Conservation (phyloP, 1,284 basidiomycete species). For the Lentinus polychrous region DNA sequence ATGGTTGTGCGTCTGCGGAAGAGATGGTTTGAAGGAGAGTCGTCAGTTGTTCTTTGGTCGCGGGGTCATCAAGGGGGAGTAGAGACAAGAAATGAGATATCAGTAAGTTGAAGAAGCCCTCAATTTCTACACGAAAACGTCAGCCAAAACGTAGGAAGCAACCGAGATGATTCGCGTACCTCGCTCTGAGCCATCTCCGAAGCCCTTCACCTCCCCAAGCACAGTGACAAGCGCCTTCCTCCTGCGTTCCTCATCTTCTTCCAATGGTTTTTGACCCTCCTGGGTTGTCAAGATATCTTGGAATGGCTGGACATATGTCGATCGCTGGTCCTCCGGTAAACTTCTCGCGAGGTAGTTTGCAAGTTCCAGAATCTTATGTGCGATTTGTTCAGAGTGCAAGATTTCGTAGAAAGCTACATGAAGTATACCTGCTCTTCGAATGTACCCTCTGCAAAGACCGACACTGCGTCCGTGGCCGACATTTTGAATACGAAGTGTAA, state of each 20-base stretch:
- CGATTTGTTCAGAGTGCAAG: conserved; percentile 5
- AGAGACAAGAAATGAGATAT: conserved; percentile 63
- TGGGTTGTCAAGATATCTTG: conserved; percentile 49
- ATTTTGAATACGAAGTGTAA: conserved; percentile 20
- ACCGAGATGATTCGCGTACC: conserved; percentile 36
- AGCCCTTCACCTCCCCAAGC: conserved; percentile 50
- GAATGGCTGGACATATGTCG: conserved; percentile 60
- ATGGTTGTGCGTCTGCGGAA: conserved; percentile 41
- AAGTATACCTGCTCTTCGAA: conserved; percentile 75
- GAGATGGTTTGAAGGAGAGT: conserved; percentile 51
- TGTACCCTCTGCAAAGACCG: conserved; percentile 83
- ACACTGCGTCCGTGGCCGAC: conserved; percentile 62
- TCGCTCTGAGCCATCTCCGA: conserved; percentile 71
- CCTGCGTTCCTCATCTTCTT: conserved; percentile 45
- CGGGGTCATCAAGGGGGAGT: conserved; percentile 46
- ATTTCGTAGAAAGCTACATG: neutral
- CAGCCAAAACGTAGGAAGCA: neutral
- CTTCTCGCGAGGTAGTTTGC: conserved; percentile 70
- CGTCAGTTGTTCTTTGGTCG: conserved; percentile 43
- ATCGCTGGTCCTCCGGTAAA: conserved; percentile 62
- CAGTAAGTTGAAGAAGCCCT: conserved; percentile 82
- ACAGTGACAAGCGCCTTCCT: conserved; percentile 52
- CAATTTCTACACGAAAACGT: conserved; percentile 47
- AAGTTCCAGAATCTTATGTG: conserved; percentile 68
- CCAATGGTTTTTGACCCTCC: conserved; percentile 46